Conservation (phyloP, 306 rosid species). For the Cucumis melo region DNA sequence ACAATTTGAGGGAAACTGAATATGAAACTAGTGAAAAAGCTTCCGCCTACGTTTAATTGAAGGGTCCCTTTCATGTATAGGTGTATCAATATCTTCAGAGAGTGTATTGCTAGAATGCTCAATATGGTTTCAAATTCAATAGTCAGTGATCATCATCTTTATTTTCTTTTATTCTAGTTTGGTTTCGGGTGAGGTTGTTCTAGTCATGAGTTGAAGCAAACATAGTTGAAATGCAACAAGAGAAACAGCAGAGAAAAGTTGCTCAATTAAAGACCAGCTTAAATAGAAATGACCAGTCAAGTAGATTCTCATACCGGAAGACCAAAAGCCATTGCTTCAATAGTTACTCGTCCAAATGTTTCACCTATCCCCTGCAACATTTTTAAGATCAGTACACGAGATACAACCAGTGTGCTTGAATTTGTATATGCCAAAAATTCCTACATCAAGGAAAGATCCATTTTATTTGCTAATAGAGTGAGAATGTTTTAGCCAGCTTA, state of each 20-base stretch:
- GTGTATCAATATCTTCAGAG: not conserved
- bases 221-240: not conserved
- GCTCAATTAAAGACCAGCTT: not conserved
- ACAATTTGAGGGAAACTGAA: not conserved
- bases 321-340: conserved; percentile 95
- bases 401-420: not conserved
- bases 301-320: conserved; percentile 59
- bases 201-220: not conserved
- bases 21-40: not conserved
- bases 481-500: not conserved
- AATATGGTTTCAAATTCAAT: not conserved
- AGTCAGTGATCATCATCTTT: not conserved
- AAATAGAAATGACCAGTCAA: not conserved
- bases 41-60: not conserved
- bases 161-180: not conserved
- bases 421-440: not conserved
- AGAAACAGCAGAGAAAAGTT: not conserved
- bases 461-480: not conserved
- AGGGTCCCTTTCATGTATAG: not conserved
- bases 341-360: conserved; percentile 86
- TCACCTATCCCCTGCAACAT: conserved; percentile 74
- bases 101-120: not conserved
- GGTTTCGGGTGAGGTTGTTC: not conserved
- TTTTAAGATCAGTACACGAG: conserved; percentile 9
- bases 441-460: not conserved